Evolutionary conservation across 306 rosid species (phyloP), one percentile per base, ranked within the genome.

Genomic region (Gynostemma pentaphyllum): DNA sequence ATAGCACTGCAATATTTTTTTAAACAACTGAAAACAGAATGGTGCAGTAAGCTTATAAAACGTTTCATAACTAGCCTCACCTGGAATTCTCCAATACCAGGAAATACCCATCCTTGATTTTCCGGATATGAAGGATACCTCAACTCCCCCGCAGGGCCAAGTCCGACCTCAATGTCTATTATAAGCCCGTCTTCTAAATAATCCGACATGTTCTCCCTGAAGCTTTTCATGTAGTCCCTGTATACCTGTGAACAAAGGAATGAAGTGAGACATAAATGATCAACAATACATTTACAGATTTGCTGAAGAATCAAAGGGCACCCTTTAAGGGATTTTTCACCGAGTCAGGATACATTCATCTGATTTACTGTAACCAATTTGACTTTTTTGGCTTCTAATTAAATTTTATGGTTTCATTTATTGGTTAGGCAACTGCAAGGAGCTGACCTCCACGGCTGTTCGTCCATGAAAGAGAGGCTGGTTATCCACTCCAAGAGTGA

Each of bases 1-100:
- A 70, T 82, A 84, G 74, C 95, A 92, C 98, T 88, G 81, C 71
- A 79, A 51, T 16, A 52, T 62, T 67, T 60, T 44, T 32, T 5
- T 49, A 62, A 63, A 7, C 72, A n/a, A n/a, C 45, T n/a, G 22
- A 63, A 63, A 2, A 13, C 11, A n/a, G 51, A 40, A 44, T 14
- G 29, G 5, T 40, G 22, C 5, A 27, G 27, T 10, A n/a, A 19
- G 5, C 52, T 62, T 62, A 5, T 12, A 13, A 62, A 40, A 40
- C 42, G 12, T 4, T 29, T 27, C 47, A 67, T 55, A 59, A 54
- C 42, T 61, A 59, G 52, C 68, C 81, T 68, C 75, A 88, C 98
- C 83, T 82, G 96, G 80, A 92, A 92, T 66, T 88, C 96, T 83
- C 98, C 98, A 47, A 92, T 88, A 10, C 98, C 95, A 13, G 96